Base-by-base conservation (phyloP, 2,329 filamentous ascomycete species). In the Botrytis fabae region DNA sequence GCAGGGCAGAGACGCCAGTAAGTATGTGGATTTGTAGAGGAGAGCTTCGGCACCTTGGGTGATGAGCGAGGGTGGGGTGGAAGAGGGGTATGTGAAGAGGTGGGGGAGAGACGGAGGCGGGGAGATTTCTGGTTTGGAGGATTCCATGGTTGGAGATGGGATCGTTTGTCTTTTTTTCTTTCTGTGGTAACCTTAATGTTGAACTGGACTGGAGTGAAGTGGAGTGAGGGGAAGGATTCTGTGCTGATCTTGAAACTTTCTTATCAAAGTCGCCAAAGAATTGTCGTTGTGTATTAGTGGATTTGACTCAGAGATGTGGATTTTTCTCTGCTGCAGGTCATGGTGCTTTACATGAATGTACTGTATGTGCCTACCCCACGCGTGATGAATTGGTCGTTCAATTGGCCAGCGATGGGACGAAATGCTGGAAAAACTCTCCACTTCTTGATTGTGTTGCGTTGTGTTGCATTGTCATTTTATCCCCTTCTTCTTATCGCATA, bases 1-100 rank as follows among this genome's bases (percentile, higher is more conserved):
- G 80, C 91, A 92, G 22, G 92, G 89, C 16, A 89, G 85, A 73
- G 85, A 81, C 57, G 92, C 88, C 1, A 87, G 82, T 71, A 98
- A 90, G 84, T 93, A 97, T 72, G 89, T 91, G 28, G 93, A 95
- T 82, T 90, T 91, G 89, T 97, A 98, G 80, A 99, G 89, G 76
- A 95, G 93, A 74, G 93, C 95, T 88, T 99, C 96, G 81, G 96
- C 96, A 83, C 96, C 96, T 86, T 98, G 96, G 73, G 93, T 91
- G 78, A 98, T 89, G 80, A 97, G 92, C 66, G 81, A 82, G 75
- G 93, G 90, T 66, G 88, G 83, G 77, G 85, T 82, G 57, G 89
- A 85, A 75, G 87, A 85, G 81, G 88, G 87, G 84, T 89, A 85
- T 85, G 71, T 66, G 72, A 79, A 77, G 63, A 77, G 78, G 71